Evolutionary conservation across 2,329 filamentous ascomycete genomes (phyloP).

Genomic region (Ophiocordyceps camponoti-leonardi): DNA sequence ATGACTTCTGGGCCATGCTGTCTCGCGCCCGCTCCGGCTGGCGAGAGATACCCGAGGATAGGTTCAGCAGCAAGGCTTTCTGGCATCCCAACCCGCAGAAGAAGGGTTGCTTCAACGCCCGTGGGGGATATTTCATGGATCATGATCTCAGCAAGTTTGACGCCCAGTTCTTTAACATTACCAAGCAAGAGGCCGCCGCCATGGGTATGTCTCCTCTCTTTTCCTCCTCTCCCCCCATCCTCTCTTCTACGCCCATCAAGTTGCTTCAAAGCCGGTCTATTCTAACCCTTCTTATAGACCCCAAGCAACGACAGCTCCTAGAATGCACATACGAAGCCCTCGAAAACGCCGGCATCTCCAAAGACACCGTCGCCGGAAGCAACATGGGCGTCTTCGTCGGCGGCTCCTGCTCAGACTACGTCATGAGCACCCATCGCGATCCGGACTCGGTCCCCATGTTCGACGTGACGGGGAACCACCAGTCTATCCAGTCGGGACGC

Average conservation of each 20-base stretch:
- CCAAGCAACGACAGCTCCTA: slow-evolving; percentile 33
- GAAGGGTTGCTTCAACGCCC: slow-evolving; percentile 20
- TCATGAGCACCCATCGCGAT: slow-evolving; percentile 24
- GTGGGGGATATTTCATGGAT: slow-evolving; percentile 24
- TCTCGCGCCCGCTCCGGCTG: slow-evolving; percentile 22
- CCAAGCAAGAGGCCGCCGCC: slow-evolving; percentile 28
- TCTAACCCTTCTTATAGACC: slow-evolving; percentile 15
- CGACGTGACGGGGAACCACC: slow-evolving; percentile 30
- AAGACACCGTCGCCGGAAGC: slow-evolving; percentile 26
- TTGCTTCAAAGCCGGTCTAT: too few relatives aligned
- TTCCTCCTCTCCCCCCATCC: too few relatives aligned
- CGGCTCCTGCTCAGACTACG: slow-evolving; percentile 29
- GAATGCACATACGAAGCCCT: slow-evolving; percentile 37
- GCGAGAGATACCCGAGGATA: slow-evolving; percentile 22
- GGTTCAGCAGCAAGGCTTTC: slow-evolving; percentile 26
- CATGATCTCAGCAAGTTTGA: slow-evolving; percentile 29
- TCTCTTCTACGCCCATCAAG: too few relatives aligned
- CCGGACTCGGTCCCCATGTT: slow-evolving; percentile 31
- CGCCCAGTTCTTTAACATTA: slow-evolving; percentile 34
- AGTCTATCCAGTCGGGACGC: slow-evolving; percentile 35
- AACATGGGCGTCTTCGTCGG: slow-evolving; percentile 33
- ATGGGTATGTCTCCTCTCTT: slow-evolving; percentile 15
- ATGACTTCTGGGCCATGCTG: slow-evolving; percentile 27
- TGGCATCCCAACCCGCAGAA: slow-evolving; percentile 26
- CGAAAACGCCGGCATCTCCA: slow-evolving; percentile 32